Evolutionary conservation across 2,329 filamentous ascomycete genomes (phyloP), one percentile per base, ranked within the genome.

Genomic region (Ophiostoma sp.): DNA sequence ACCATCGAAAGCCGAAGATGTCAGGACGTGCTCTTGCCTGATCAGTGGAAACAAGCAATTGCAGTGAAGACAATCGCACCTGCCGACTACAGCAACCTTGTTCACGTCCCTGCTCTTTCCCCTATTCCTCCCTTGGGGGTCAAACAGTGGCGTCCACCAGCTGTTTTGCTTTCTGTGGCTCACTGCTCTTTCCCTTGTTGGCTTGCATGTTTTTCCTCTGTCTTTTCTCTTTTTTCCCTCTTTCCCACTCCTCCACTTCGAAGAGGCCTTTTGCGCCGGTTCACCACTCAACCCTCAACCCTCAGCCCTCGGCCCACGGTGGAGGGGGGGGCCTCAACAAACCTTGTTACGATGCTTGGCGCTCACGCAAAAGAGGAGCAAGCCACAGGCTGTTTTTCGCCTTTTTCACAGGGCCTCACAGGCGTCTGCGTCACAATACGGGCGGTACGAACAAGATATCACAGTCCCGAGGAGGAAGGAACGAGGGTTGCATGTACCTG

Each of bases 71-170:
- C 50, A 22, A 11, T 55, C 22, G 50, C 50, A 25, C 50, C 50
- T 55, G 50, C 50, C 50, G n/a, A 45, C 39, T 45, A 45, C 7
- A n/a, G 57, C 31, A 39, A 61, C 17, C 17, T 61, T 7, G 57
- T 61, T 36, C n/a, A 15, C 17, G 31, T n/a, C 61, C 19, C 39
- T 42, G 61, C 61, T 45, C 36, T 28, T 19, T 25, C 61, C 39
- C 36, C 33, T n/a, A 17, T 66, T 45, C 2, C 33, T 5, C 61
- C 22, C 45, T 42, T 64, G 25, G 36, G 59, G 19, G 19, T 42
- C 59, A 64, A 59, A 59, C 57, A 63, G 31, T 63, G 57, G 57
- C 36, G n/a, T 45, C 61, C 36, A n/a, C n/a, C 33, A n/a, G 33
- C n/a, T 25, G 33, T 42, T 59, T 42, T 25, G 59, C 36, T 42